phyloP scores from a whole-genome alignment of 495 filamentous ascomycete species.

The Neurospora tetrasperma region DNA sequence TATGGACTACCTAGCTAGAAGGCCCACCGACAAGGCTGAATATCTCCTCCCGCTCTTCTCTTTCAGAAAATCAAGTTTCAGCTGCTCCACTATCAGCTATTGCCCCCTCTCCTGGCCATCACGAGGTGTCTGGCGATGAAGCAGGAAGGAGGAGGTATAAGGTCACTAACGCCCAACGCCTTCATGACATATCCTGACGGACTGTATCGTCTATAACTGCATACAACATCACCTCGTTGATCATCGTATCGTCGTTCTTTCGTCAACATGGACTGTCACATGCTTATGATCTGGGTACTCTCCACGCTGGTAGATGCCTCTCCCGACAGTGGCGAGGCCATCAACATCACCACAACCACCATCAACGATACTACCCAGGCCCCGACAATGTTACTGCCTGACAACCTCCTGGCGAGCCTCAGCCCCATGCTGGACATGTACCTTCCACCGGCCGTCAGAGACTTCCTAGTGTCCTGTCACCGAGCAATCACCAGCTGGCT shows the following conservation, averaged over 20 bases:
- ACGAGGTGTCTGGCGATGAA: neutral
- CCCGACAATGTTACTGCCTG: slow-evolving; percentile 5
- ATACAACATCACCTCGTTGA: neutral
- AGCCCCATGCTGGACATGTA: slow-evolving; percentile 20
- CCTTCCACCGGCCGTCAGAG: slow-evolving; percentile 3
- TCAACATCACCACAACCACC: slow-evolving; percentile 18
- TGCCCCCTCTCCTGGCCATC: neutral
- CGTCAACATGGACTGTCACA: neutral
- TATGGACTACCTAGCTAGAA: neutral
- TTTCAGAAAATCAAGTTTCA: neutral
- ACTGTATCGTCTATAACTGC: neutral
- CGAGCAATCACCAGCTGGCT: slow-evolving; percentile 20
- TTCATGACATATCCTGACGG: neutral
- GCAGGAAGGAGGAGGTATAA: neutral
- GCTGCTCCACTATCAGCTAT: neutral
- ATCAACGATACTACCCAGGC: slow-evolving; percentile 8
- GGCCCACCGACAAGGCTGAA: neutral
- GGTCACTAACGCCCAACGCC: neutral
- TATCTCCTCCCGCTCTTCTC: neutral
- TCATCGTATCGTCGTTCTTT: neutral
- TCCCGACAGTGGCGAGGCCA: neutral
- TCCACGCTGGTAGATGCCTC: neutral
- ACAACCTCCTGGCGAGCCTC: slow-evolving; percentile 18
- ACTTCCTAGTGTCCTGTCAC: slow-evolving; percentile 15
- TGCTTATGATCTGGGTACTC: neutral